These are phyloP conservation scores for Cucumis hystrix DNA, from an alignment of 306 rosid genomes.

Conservation along the genomic window DNA sequence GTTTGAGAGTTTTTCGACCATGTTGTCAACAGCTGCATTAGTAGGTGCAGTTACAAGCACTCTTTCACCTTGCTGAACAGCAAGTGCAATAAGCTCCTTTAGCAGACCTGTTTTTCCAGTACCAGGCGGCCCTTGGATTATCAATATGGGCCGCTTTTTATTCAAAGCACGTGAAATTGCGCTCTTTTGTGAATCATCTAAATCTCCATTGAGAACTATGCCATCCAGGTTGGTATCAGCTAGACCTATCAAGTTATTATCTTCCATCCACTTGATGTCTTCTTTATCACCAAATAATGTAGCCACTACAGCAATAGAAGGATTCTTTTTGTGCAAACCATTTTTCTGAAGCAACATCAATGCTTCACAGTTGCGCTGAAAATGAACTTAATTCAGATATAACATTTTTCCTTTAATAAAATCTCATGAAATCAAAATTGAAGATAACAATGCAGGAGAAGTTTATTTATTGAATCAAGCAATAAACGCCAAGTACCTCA, in stretches of 20 bases:
- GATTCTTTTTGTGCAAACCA: slow-evolving; percentile 62
- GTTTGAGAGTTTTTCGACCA: slow-evolving; percentile 62
- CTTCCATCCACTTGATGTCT: slow-evolving; percentile 50
- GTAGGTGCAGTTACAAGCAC: slow-evolving; percentile 83
- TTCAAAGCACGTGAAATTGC: slow-evolving; percentile 58
- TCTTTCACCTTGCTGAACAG: slow-evolving; percentile 71
- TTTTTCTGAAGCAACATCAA: slow-evolving; percentile 74
- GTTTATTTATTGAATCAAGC: not conserved
- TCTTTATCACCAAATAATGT: slow-evolving; percentile 67
- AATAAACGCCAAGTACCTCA: slow-evolving; percentile 38
- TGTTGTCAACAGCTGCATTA: slow-evolving; percentile 75
- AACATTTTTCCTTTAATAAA: not conserved
- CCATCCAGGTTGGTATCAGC: slow-evolving; percentile 25
- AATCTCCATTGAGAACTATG: slow-evolving; percentile 17
- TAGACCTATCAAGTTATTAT: slow-evolving; percentile 44
- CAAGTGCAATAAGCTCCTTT: slow-evolving; percentile 40
- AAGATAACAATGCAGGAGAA: not conserved
- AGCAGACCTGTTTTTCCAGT: slow-evolving; percentile 80
- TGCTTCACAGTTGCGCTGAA: slow-evolving; percentile 84
- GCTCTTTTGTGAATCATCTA: slow-evolving; percentile 45
- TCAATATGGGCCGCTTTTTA: slow-evolving; percentile 52
- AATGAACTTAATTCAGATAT: slow-evolving; percentile 5
- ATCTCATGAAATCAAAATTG: not conserved
- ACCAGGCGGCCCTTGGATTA: slow-evolving; percentile 89
- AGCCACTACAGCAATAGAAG: slow-evolving; percentile 52